Conservation (phyloP, 1,284 basidiomycete species). For the Leccinum subrobustum region DNA sequence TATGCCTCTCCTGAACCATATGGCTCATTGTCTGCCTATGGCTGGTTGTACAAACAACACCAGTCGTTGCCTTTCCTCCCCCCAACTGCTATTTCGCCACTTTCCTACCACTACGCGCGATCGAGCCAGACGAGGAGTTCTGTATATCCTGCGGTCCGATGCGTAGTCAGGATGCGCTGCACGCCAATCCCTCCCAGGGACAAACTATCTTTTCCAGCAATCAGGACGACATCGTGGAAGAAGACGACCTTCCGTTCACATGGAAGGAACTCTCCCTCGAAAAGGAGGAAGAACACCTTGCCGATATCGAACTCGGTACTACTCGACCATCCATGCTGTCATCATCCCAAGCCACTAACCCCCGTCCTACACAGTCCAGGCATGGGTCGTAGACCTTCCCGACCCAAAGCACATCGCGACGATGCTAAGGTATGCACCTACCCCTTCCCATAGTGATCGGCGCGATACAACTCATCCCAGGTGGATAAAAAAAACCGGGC, state of each 20-base stretch:
- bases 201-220: conserved; percentile 24
- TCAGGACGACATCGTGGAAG: conserved; percentile 45
- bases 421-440: conserved; percentile 56
- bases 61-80: too few relatives aligned
- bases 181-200: conserved; percentile 21
- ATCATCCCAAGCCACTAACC: not conserved
- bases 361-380: conserved; percentile 40
- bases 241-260: conserved; percentile 62
- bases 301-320: conserved; percentile 52
- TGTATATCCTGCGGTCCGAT: conserved; percentile 26
- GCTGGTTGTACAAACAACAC: too few relatives aligned
- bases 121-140: conserved; percentile 69
- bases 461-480: conserved; percentile 36
- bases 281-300: conserved; percentile 58
- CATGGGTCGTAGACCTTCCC: conserved; percentile 87
- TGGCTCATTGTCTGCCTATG: too few relatives aligned
- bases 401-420: conserved; percentile 60
- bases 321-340: not conserved
- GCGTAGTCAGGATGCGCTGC: conserved; percentile 31
- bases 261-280: conserved; percentile 54
- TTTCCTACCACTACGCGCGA: conserved; percentile 15
- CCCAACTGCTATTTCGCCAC: too few relatives aligned
- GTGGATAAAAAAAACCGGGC: conserved; percentile 60
- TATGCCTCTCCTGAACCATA: too few relatives aligned
- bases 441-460: not conserved